These are phyloP conservation scores for Paracamarosporium sp. DNA, from an alignment of 2,329 filamentous ascomycete species.

Conservation along the genomic window DNA sequence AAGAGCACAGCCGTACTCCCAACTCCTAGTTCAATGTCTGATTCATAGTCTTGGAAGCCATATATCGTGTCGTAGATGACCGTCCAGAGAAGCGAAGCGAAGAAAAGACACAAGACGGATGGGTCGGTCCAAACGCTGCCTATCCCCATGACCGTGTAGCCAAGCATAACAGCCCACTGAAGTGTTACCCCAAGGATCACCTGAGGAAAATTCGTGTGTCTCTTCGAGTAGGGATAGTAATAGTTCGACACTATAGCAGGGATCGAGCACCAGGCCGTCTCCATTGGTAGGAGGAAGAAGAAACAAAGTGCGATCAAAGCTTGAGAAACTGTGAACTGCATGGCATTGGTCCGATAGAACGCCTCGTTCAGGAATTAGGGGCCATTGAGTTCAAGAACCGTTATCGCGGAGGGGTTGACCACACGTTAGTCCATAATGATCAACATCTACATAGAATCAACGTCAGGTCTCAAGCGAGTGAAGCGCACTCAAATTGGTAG, in stretches of 20 bases:
- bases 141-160: not conserved
- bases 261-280: conserved; percentile 50
- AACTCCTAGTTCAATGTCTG: conserved; percentile 44
- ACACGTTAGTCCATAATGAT: no score
- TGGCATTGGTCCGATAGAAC: no score
- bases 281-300: conserved; percentile 50
- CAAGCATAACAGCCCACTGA: conserved; percentile 9
- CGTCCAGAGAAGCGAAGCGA: conserved; percentile 24
- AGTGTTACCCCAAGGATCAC: conserved; percentile 54
- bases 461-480: no score
- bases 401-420: no score
- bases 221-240: conserved; percentile 60
- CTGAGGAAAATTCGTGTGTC: conserved; percentile 61
- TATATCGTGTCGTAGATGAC: conserved; percentile 48
- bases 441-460: no score
- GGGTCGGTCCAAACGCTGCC: not conserved
- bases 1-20: conserved; percentile 12
- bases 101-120: conserved; percentile 2
- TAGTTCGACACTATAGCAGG: conserved; percentile 53
- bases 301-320: conserved; percentile 51
- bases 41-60: conserved; percentile 41
- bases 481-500: no score
- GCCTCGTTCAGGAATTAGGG: no score
- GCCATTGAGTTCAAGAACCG: no score
- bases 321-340: conserved; percentile 50